A percentile compares a stretch with the other conserved stretches of the same genome.
Conservation (phyloP, 129 eudicot genomes). For the Flaveria bidentis region DNA sequence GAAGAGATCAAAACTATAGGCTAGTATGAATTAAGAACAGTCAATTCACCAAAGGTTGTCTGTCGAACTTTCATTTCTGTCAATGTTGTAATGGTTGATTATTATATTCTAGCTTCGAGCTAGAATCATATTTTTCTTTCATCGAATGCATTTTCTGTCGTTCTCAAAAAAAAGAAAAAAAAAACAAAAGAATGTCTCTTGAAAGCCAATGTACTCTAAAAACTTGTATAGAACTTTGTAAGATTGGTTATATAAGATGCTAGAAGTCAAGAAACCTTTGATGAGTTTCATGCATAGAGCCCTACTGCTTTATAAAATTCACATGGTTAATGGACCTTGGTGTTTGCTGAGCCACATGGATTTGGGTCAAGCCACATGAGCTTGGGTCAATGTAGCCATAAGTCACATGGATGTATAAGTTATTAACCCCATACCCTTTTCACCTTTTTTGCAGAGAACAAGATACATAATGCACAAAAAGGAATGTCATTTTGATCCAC, state of each 20-base stretch:
- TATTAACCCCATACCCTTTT: slow-evolving; percentile 8
- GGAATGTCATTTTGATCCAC: slow-evolving; percentile 2
- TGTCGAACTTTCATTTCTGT: no score
- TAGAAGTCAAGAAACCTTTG: neutral
- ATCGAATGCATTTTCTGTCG: no score
- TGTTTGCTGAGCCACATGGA: slow-evolving; percentile 32
- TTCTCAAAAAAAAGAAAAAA: no score
- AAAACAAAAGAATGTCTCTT: no score
- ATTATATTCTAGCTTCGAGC: no score
- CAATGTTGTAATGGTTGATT: no score
- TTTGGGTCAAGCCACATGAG: slow-evolving; percentile 27
- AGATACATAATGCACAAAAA: slow-evolving; percentile 24
- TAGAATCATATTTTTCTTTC: no score
- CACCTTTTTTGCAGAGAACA: slow-evolving; percentile 23
- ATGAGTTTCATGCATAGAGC: neutral
- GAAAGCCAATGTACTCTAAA: no score
- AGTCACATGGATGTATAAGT: slow-evolving; percentile 27
- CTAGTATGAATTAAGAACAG: no score
- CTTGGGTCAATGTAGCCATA: slow-evolving; percentile 19
- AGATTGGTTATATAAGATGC: neutral
- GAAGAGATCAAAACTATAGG: no score
- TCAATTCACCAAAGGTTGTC: no score
- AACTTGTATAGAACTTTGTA: neutral
- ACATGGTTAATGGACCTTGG: slow-evolving; percentile 31
- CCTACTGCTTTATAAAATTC: slow-evolving; percentile 1